phyloP scores from a whole-genome alignment of 2,329 filamentous ascomycete genomes.

The Zasmidium angulare region DNA sequence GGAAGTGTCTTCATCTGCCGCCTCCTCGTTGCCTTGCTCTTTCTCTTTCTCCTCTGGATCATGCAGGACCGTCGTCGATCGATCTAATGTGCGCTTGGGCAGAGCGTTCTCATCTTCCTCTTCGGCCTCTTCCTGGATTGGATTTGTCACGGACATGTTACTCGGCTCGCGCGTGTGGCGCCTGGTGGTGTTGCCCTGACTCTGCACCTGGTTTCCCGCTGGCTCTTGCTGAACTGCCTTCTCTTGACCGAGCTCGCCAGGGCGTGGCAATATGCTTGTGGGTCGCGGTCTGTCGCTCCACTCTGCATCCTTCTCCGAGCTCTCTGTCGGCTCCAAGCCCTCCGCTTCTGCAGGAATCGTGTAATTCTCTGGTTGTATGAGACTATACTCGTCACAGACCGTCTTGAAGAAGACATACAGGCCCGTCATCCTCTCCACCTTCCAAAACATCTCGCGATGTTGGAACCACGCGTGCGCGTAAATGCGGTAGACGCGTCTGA shows the following conservation, averaged over 20 bases:
- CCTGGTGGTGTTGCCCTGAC: conserved; percentile 69
- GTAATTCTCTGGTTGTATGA: conserved; percentile 92
- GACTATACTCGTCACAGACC: conserved; percentile 86
- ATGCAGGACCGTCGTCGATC: conserved; percentile 25
- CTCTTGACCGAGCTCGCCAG: conserved; percentile 20
- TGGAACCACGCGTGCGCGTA: conserved; percentile 99
- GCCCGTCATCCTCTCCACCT: conserved; percentile 84
- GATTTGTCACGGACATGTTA: conserved; percentile 74
- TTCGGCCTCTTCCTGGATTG: conserved; percentile 76
- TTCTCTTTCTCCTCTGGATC: conserved; percentile 14
- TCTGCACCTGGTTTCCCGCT: conserved; percentile 47
- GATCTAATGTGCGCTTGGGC: conserved; percentile 27
- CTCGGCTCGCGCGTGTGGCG: conserved; percentile 82
- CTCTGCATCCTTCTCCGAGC: conserved; percentile 7
- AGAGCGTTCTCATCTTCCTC: conserved; percentile 27
- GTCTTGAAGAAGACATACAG: conserved; percentile 97
- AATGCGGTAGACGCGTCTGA: conserved; percentile 89
- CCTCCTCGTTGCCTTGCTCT: background rate
- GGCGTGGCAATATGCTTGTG: conserved; percentile 19
- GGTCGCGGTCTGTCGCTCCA: conserved; percentile 8
- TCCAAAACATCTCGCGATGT: conserved; percentile 92
- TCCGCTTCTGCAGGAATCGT: conserved; percentile 93
- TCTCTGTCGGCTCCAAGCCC: conserved; percentile 51
- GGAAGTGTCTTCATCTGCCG: background rate
- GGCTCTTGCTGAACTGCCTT: conserved; percentile 28